phyloP scores from a whole-genome alignment of 2,329 filamentous ascomycete genomes.

The Exserohilum rostratum region DNA sequence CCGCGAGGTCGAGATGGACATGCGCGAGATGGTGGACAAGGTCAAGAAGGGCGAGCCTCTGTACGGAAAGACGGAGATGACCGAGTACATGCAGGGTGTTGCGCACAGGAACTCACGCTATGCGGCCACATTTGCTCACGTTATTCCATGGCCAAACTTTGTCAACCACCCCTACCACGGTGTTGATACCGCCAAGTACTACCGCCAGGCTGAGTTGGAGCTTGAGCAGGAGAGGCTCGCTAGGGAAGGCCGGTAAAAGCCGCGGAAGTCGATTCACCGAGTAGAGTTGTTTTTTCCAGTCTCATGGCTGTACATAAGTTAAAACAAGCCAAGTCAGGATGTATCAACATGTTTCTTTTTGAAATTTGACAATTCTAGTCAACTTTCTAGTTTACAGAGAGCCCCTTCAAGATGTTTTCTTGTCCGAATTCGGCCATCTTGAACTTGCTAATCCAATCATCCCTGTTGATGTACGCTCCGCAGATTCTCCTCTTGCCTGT shows the following conservation, averaged over 20 bases:
- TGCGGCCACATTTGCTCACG: constrained; percentile 79
- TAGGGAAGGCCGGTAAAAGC: constrained; percentile 15
- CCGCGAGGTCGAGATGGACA: constrained; percentile 92
- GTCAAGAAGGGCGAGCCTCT: constrained; percentile 90
- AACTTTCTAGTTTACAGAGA: background rate
- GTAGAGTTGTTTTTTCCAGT: constrained; percentile 23
- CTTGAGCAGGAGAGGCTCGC: constrained; percentile 72
- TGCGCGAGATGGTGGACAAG: constrained; percentile 96
- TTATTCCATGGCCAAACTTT: constrained; percentile 97
- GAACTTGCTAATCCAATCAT: constrained; percentile 36
- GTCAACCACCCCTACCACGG: constrained; percentile 90
- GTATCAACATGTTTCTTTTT: constrained; percentile 38
- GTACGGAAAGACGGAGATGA: constrained; percentile 80
- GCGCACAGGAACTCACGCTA: constrained; percentile 92
- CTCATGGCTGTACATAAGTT: constrained; percentile 37
- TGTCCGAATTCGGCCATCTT: constrained; percentile 26
- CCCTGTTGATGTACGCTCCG: constrained; percentile 69
- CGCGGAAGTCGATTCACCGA: too few relatives aligned
- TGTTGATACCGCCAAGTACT: constrained; percentile 98
- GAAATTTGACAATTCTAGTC: too few relatives aligned
- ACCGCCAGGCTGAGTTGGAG: constrained; percentile 91
- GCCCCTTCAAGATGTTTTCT: constrained; percentile 16
- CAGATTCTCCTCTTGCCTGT: constrained; percentile 85
- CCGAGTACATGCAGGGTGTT: constrained; percentile 91
- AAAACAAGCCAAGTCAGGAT: constrained; percentile 23